A percentile compares a stretch with the other conserved stretches of the same genome.
Evolutionary conservation across 768 basidiomycete species (phyloP).

Genomic region (Paxillus ammoniavirescens): DNA sequence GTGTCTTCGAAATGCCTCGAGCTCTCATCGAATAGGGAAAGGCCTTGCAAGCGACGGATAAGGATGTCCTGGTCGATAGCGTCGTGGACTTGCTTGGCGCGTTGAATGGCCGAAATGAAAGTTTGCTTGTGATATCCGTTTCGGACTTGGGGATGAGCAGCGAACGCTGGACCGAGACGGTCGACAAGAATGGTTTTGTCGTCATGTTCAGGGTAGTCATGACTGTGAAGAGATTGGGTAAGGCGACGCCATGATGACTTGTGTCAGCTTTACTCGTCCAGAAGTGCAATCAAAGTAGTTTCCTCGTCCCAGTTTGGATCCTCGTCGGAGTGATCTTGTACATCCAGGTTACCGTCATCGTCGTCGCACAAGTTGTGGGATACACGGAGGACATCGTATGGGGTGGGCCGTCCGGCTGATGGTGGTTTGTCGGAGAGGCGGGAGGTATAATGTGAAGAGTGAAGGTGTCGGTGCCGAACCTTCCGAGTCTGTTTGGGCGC

Average conservation of each 20-base stretch:
- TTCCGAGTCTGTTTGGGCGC: neutral
- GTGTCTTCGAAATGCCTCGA: constrained; percentile 52
- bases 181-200: constrained; percentile 47
- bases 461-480: neutral
- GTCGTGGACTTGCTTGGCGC: constrained; percentile 36
- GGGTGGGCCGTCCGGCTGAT: neutral
- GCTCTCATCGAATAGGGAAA: constrained; percentile 53
- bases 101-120: constrained; percentile 34
- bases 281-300: constrained; percentile 24
- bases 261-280: constrained; percentile 22
- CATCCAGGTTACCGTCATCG: neutral
- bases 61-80: constrained; percentile 34
- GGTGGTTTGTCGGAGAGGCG: neutral
- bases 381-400: neutral
- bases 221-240: constrained; percentile 23
- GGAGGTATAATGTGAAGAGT: neutral
- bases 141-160: constrained; percentile 26
- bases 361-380: neutral
- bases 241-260: neutral
- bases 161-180: constrained; percentile 41
- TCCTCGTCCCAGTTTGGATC: constrained; percentile 27
- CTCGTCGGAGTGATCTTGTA: constrained; percentile 4
- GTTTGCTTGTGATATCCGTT: constrained; percentile 33
- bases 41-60: constrained; percentile 34
- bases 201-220: constrained; percentile 37